A percentile compares a stretch with the other conserved stretches of the same genome.
phyloP scores from a whole-genome alignment of 768 basidiomycete genomes.

The Neoboletus brunneissimus region DNA sequence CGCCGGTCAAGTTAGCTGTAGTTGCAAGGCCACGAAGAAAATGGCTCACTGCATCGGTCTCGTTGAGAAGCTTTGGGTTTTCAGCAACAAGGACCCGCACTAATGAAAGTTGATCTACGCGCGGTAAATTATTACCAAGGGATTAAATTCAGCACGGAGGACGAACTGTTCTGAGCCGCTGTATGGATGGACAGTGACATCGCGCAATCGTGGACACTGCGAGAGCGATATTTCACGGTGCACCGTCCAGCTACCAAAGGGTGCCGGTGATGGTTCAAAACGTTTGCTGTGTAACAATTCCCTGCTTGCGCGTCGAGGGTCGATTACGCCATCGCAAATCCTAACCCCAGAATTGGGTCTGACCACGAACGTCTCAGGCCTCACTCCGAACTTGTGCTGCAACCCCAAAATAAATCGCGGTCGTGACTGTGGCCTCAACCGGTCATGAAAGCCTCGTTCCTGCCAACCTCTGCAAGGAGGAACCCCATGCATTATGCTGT shows the following conservation, averaged over 20 bases:
- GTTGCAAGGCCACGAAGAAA: neutral
- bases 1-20: neutral
- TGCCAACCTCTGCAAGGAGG: neutral
- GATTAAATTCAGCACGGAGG: neutral
- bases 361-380: neutral
- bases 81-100: slow-evolving; percentile 63
- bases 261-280: neutral
- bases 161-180: slow-evolving; percentile 66
- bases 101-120: slow-evolving; percentile 65
- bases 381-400: neutral
- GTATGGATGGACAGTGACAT: slow-evolving; percentile 54
- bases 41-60: slow-evolving; percentile 54
- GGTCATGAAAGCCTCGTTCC: neutral
- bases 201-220: neutral
- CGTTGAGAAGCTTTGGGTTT: slow-evolving; percentile 58
- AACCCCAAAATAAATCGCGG: too few species aligned
- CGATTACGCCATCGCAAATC: slow-evolving; percentile 8
- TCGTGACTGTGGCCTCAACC: too few species aligned
- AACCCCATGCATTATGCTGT: neutral
- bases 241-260: neutral
- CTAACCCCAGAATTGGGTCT: slow-evolving; percentile 26
- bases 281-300: neutral
- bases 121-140: neutral
- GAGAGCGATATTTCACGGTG: neutral
- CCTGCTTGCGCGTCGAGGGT: slow-evolving; percentile 10